Conservation (phyloP, 345 rosid species). For the Geranium brycei region DNA sequence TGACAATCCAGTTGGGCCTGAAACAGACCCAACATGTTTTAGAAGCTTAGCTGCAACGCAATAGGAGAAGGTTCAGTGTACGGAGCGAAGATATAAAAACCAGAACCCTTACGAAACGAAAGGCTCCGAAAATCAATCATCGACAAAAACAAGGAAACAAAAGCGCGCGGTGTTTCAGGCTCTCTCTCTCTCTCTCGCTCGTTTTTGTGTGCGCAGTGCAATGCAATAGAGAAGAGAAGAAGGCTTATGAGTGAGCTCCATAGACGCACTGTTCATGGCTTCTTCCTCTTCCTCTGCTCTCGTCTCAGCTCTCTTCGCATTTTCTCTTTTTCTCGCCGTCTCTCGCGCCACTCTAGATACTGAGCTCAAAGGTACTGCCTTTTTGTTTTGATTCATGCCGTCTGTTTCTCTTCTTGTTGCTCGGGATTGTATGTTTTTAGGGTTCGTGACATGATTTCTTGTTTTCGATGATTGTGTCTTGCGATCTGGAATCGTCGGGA, state of each 20-base stretch:
- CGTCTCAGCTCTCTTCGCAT: neutral
- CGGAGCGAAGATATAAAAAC: too few relatives aligned
- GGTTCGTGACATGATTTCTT: neutral
- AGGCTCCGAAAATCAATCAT: too few relatives aligned
- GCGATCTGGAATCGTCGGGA: neutral
- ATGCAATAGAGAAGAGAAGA: neutral
- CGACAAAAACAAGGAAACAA: too few relatives aligned
- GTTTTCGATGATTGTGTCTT: neutral
- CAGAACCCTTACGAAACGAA: too few relatives aligned
- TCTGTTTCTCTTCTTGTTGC: neutral
- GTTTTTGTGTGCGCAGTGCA: too few relatives aligned
- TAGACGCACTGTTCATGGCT: neutral
- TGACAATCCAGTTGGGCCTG: too few relatives aligned
- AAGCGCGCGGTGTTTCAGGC: too few relatives aligned
- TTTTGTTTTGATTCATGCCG: neutral
- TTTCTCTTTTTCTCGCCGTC: neutral
- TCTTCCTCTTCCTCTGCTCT: neutral
- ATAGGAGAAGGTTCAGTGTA: too few relatives aligned
- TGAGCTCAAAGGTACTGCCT: neutral
- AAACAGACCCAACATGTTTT: too few relatives aligned
- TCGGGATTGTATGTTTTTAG: neutral
- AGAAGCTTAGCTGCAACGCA: too few relatives aligned
- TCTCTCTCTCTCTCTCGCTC: too few relatives aligned
- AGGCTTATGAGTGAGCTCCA: neutral
- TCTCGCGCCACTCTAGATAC: neutral